Evolutionary conservation across 2,329 filamentous ascomycete species (phyloP).

Genomic region (Venturia effusa): DNA sequence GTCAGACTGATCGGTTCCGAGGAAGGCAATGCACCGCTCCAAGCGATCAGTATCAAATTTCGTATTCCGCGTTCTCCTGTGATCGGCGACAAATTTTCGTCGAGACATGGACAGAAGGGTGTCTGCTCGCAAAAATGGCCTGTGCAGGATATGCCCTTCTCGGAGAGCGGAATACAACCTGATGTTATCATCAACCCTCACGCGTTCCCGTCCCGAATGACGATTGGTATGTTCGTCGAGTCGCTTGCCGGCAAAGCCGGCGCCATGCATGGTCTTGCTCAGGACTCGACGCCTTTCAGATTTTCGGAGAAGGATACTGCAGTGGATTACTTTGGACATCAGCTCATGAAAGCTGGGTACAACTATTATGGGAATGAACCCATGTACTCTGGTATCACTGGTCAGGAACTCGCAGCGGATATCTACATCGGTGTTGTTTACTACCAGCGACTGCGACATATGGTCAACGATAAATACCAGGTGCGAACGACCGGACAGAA

Average conservation of each 20-base stretch:
- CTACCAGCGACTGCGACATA: conserved; percentile 95
- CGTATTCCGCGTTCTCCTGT: conserved; percentile 81
- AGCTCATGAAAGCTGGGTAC: conserved; percentile 89
- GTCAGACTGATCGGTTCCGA: conserved; percentile 85
- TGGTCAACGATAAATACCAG: conserved; percentile 99
- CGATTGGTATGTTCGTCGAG: conserved; percentile 98
- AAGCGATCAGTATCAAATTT: conserved; percentile 86
- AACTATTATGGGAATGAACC: conserved; percentile 98
- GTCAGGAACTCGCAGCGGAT: conserved; percentile 84
- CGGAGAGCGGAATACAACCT: conserved; percentile 89
- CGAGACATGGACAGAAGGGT: conserved; percentile 96
- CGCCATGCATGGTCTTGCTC: conserved; percentile 86
- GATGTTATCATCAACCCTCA: conserved; percentile 99
- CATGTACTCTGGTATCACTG: conserved; percentile 96
- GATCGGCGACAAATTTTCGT: conserved; percentile 98
- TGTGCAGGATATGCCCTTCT: conserved; percentile 87
- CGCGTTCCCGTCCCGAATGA: conserved; percentile 99
- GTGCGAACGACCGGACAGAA: conserved; percentile 92
- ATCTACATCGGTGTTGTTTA: conserved; percentile 97
- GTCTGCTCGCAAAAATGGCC: conserved; percentile 96
- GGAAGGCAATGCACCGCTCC: conserved; percentile 68
- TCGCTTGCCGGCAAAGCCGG: conserved; percentile 92
- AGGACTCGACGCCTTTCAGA: conserved; percentile 90
- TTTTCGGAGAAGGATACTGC: conserved; percentile 91
- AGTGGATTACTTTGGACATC: conserved; percentile 89